Base-by-base conservation (phyloP, 2,329 filamentous ascomycete species). In the Aspergillus sp. region DNA sequence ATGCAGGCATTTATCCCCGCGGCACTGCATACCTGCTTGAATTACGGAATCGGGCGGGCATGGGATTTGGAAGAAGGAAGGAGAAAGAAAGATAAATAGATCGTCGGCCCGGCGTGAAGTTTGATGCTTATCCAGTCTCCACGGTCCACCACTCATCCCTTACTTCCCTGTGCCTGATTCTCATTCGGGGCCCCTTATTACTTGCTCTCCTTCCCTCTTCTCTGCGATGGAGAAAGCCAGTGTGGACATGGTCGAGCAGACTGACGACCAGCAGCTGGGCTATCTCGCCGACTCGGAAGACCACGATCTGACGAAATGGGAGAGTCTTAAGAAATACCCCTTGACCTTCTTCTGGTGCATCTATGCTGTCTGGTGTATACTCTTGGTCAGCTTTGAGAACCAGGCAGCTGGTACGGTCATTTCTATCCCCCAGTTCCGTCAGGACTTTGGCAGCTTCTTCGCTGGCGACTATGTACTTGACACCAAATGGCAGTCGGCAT, bases 401-500 rank as follows among this genome's bases (percentile, higher is more conserved):
- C 48, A 52, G 24, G 54, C 54, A 13, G 32, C 48, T 17, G 48
- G 48, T 6, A 52, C 30, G 24, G 54, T 56, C 32, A 52, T 26
- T 9, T 44, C 48, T 18, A 56, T 56, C 36, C 54, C 54, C 17
- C 54, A 52, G 20, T 56, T 56, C 42, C 54, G 54, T 11, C 41
- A 56, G 54, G 54, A 56, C 22, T 56, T 52, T 32, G 54, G 54
- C 22, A 45, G 20, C 24, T 52, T 13, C 17, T 56, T 42, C 18
- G 54, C 22, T 18, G 36, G 36, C 34, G 48, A 47, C 34, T 56
- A 38, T 24, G 54, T 56, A 8, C 54, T 56, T 3, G 42, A 52
- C 11, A 36, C 48, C 30, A 52, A 56, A 13, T 56, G 54, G 54
- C 54, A 56, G 34, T 52, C 54, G 11, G 54, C 54, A n/a, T 56